These are phyloP conservation scores for Podila clonocystis DNA, from an alignment of 192 early-diverging fungal genomes.

Conservation along the genomic window DNA sequence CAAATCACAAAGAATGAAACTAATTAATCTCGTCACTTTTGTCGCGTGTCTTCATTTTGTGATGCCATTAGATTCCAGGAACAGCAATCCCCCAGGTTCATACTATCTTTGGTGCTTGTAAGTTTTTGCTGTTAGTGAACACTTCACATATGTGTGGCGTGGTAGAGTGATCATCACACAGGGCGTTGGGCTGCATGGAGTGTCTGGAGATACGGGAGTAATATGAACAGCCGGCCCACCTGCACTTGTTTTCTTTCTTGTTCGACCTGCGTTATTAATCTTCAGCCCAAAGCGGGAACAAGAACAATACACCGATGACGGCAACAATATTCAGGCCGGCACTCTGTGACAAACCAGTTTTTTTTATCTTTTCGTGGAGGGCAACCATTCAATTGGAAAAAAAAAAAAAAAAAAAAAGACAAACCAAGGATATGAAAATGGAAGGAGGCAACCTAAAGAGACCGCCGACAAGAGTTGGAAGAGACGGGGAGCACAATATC, in stretches of 20 bases:
- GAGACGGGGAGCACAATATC: no score
- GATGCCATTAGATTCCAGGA: constrained; percentile 34
- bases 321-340: neutral
- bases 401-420: no score
- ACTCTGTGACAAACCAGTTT: neutral
- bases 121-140: constrained; percentile 1
- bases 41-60: neutral
- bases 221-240: neutral
- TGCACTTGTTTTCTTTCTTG: no score
- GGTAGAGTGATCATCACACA: no score
- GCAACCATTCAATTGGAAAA: no score
- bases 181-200: neutral
- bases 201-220: neutral
- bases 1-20: neutral
- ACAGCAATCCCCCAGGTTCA: constrained; percentile 32
- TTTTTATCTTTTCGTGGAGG: neutral
- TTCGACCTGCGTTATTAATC: no score
- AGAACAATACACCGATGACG: neutral
- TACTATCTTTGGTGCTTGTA: constrained; percentile 47
- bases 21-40: neutral
- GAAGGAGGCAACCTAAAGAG: no score
- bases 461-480: no score
- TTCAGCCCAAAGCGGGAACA: neutral
- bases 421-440: no score
- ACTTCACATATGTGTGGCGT: no score